Evolutionary conservation across 192 early-diverging fungal genomes (phyloP), one percentile per base, ranked within the genome.

Genomic region (Coemansia sp.): DNA sequence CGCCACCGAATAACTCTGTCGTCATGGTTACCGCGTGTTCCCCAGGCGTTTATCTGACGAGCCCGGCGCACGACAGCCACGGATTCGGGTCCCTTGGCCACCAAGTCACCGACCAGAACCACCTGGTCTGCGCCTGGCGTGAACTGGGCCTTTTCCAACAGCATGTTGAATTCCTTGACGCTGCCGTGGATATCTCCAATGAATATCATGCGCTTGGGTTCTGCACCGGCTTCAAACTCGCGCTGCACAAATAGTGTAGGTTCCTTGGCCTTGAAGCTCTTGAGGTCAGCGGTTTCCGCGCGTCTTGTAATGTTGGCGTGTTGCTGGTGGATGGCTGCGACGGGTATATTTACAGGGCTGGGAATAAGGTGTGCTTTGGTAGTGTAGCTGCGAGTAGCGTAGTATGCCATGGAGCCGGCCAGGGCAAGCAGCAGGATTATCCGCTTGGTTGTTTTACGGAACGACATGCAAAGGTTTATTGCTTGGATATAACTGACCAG

Each of bases 11-110:
- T 64, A 2, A 87, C 80, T 27, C 72, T 70, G 56, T 90, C 85
- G 40, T 90, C 87, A 34, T 89, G 87, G 54, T 89, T 89, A 19
- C 87, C 87, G 17, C 86, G 78, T 2, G 83, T 79, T 55, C 81
- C 78, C 55, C 71, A 64, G 14, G 78, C 79, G 14, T 50, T 55
- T 2, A 82, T 38, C 23, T 76, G 50, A 25, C 66, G 45, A 1
- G 82, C 82, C 14, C 64, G 63, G 33, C 71, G 60, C 27, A 87
- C 42, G 1, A 87, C 86, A 13, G 70, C 71, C 2, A 79, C 34
- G 13, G 80, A 85, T 20, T 81, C 60, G 15, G 81, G 79, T 0
- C 87, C 87, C 37, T 85, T 86, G 28, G 80, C 67, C 6, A 80
- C 69, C 1, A 89, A 29, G 55, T 89, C 87, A 10, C 87, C 87